Conservation (phyloP, 2,329 filamentous ascomycete species). For the Juglanconis oblonga region DNA sequence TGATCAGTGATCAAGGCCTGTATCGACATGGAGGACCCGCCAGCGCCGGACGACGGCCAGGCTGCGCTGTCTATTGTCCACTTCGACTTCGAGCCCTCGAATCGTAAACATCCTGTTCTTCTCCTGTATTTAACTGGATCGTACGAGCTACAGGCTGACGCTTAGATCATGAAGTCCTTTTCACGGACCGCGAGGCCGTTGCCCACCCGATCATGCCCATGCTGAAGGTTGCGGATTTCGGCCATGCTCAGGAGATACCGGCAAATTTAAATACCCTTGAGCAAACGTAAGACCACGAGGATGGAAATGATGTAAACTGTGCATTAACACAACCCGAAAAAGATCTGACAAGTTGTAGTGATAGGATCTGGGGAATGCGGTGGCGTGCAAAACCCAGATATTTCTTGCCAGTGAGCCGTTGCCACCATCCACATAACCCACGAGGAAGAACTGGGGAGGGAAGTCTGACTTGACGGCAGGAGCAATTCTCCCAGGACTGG, state of each 20-base stretch:
- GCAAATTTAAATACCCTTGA: no score
- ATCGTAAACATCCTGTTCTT: background rate
- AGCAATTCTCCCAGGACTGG: background rate
- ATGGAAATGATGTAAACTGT: background rate
- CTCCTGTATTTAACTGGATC: background rate
- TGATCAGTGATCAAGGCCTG: background rate
- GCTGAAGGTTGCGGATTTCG: background rate
- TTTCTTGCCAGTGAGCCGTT: background rate
- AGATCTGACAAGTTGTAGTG: background rate
- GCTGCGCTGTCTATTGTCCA: background rate
- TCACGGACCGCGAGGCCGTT: background rate
- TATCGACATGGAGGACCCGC: background rate
- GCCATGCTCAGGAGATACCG: background rate
- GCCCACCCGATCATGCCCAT: background rate
- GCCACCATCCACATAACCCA: background rate
- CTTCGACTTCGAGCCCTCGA: background rate
- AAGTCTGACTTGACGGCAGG: background rate
- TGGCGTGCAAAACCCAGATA: background rate
- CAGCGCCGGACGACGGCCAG: background rate
- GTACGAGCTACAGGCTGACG: background rate
- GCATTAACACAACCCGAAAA: background rate
- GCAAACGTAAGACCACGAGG: no score
- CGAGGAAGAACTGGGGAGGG: background rate
- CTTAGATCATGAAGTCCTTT: background rate
- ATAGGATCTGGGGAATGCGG: background rate